Evolutionary conservation across 495 filamentous ascomycete species (phyloP).

Genomic region (Daldinia grandis): DNA sequence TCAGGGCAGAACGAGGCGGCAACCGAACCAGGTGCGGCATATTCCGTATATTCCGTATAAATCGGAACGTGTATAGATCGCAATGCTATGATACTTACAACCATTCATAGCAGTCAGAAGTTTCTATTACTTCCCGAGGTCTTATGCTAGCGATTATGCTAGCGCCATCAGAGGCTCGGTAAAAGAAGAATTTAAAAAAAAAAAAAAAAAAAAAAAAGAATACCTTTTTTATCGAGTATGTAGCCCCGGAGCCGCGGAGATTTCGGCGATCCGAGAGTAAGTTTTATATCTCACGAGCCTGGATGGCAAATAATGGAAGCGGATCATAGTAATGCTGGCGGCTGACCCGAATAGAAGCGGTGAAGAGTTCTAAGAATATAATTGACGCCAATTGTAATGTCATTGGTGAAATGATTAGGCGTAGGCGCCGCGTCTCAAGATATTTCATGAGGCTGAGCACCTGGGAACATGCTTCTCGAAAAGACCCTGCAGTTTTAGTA

Average conservation of each 20-base stretch:
- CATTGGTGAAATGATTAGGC: conserved; percentile 2
- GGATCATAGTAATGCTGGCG: conserved; percentile 36
- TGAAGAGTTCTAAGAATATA: conserved; percentile 12
- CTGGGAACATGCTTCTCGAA: neutral
- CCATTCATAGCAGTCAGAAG: conserved; percentile 18
- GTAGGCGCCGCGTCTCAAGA: neutral
- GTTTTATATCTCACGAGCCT: neutral
- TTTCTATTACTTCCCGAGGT: conserved; percentile 1
- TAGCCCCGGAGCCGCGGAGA: conserved; percentile 16
- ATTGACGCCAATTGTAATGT: conserved; percentile 8
- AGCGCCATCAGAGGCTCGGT: neutral
- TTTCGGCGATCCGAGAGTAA: conserved; percentile 28
- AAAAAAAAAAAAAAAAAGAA: neutral
- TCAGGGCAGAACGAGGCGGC: conserved; percentile 1
- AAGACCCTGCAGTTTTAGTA: neutral
- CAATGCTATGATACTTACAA: conserved; percentile 11
- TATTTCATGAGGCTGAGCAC: conserved; percentile 16
- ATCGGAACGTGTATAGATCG: conserved; percentile 10
- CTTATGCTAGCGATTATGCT: conserved; percentile 8
- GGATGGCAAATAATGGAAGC: conserved; percentile 2
- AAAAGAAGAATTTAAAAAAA: neutral
- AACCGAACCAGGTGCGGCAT: conserved; percentile 20
- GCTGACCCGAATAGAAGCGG: conserved; percentile 29
- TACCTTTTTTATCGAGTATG: neutral
- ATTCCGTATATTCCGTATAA: conserved; percentile 24